Percentiles rank a stretch among this genome's conserved stretches.
Evolutionary conservation across 139 green algal species (phyloP).

Genomic region (Chlamydomonas sp.): DNA sequence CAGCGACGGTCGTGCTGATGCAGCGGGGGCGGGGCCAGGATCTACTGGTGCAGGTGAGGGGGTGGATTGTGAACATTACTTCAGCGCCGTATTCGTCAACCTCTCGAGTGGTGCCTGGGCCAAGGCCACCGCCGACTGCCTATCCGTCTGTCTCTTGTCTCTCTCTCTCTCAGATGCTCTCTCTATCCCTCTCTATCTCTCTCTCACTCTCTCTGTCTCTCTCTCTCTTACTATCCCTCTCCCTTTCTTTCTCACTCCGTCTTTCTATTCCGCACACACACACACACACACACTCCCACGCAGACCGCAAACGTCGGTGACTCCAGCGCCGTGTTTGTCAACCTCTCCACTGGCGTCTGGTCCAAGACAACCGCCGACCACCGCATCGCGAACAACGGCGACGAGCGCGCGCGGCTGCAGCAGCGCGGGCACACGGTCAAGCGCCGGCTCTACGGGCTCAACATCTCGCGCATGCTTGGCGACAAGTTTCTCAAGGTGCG

Average conservation of each 20-base stretch:
- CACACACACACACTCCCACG: no score
- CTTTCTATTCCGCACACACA: no score
- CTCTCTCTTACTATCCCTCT: not conserved
- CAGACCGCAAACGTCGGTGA: constrained; percentile 51
- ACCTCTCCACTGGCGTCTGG: constrained; percentile 20
- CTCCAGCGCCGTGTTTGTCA: constrained; percentile 36
- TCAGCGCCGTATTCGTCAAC: no score
- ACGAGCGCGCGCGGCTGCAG: constrained; percentile 34
- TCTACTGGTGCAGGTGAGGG: no score
- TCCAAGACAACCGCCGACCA: constrained; percentile 39
- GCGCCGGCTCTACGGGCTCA: constrained; percentile 45
- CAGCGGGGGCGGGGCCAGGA: no score
- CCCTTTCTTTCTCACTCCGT: not conserved
- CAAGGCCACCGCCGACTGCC: no score
- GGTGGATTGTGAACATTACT: not conserved
- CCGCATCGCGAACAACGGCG: constrained; percentile 35
- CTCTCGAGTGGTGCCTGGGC: no score
- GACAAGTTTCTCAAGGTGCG: constrained; percentile 22
- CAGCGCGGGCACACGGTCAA: constrained; percentile 29
- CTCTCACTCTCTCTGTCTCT: no score
- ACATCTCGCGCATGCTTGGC: constrained; percentile 51
- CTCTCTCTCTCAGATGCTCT: no score
- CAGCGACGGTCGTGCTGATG: constrained; percentile 37
- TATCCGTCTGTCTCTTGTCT: no score
- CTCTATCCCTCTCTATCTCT: no score